These are phyloP conservation scores for Ogataea naganishii DNA, from an alignment of 805 yeast genomes.

Conservation along the genomic window DNA sequence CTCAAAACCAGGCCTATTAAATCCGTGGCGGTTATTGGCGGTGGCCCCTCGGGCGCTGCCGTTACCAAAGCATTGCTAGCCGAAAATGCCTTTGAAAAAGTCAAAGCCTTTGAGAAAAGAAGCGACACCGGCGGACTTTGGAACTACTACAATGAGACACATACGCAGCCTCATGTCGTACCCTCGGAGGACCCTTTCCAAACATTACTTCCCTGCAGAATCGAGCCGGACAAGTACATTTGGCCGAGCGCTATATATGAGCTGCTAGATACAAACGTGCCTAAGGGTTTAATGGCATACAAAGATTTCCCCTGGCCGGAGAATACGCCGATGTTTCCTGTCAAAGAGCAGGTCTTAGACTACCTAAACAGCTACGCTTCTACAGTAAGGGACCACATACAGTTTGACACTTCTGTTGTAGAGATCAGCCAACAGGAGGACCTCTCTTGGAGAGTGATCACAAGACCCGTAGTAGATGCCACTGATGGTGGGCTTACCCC, in stretches of 20 bases:
- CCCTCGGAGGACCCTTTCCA: constrained; percentile 22
- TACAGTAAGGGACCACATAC: constrained; percentile 28
- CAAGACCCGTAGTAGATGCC: constrained; percentile 22
- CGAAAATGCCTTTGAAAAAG: constrained; percentile 35
- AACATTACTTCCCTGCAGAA: constrained; percentile 6
- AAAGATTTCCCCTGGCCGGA: constrained; percentile 40
- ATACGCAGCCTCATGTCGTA: constrained; percentile 10
- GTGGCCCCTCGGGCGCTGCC: constrained; percentile 69
- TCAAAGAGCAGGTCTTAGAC: constrained; percentile 44
- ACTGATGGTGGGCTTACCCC: constrained; percentile 23
- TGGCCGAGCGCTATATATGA: constrained; percentile 56
- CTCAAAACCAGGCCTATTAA: too few relatives aligned
- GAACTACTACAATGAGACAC: constrained; percentile 40
- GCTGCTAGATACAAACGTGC: constrained; percentile 61
- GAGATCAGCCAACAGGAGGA: constrained; percentile 23
- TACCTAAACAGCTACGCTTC: constrained; percentile 48
- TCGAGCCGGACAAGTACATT: constrained; percentile 15
- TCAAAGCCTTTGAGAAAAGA: constrained; percentile 56
- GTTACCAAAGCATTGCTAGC: constrained; percentile 52
- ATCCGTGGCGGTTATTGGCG: constrained; percentile 62
- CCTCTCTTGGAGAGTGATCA: constrained; percentile 35
- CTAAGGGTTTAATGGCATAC: constrained; percentile 59
- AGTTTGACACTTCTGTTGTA: constrained; percentile 38
- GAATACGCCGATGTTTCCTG: constrained; percentile 43
- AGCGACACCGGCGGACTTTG: constrained; percentile 70